Percentiles rank a stretch among this genome's conserved stretches.
phyloP scores from a whole-genome alignment of 805 yeast genomes.

The Candida krabiensis region DNA sequence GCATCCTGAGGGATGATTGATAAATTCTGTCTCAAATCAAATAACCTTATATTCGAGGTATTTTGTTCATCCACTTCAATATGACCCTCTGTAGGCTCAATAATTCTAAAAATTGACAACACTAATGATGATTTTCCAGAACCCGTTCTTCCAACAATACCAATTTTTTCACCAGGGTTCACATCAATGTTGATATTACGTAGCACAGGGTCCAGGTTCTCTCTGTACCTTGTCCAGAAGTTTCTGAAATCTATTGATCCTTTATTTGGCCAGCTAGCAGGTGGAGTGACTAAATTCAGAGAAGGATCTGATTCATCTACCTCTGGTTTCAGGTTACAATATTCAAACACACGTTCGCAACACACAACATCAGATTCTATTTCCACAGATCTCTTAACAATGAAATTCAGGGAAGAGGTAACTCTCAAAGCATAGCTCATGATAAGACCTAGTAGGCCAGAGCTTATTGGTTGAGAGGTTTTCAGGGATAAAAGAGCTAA shows the following conservation, averaged over 20 bases:
- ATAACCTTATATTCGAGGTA: conserved; percentile 49
- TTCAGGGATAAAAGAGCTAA: conserved; percentile 42
- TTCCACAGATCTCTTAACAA: conserved; percentile 62
- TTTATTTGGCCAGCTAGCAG: conserved; percentile 51
- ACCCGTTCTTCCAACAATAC: conserved; percentile 78
- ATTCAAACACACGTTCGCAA: conserved; percentile 92
- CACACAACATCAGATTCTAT: conserved; percentile 69
- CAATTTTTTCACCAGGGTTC: conserved; percentile 59
- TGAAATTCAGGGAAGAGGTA: conserved; percentile 51
- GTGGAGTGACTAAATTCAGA: conserved; percentile 40
- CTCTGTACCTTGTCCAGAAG: conserved; percentile 60
- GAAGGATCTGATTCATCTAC: conserved; percentile 53
- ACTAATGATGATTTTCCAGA: conserved; percentile 71
- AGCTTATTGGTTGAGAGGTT: conserved; percentile 43
- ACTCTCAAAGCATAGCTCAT: conserved; percentile 64
- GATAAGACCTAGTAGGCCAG: conserved; percentile 64
- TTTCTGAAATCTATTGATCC: conserved; percentile 51
- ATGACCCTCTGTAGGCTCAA: conserved; percentile 56
- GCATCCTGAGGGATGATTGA: conserved; percentile 72
- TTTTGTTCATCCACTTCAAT: conserved; percentile 57
- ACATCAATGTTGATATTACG: conserved; percentile 46
- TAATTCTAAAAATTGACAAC: conserved; percentile 58
- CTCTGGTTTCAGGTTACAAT: conserved; percentile 73
- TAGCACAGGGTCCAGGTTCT: conserved; percentile 58
- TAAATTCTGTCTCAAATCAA: conserved; percentile 54